Base-by-base conservation (phyloP, 129 eudicot species). In the Scalesia atractyloides region DNA sequence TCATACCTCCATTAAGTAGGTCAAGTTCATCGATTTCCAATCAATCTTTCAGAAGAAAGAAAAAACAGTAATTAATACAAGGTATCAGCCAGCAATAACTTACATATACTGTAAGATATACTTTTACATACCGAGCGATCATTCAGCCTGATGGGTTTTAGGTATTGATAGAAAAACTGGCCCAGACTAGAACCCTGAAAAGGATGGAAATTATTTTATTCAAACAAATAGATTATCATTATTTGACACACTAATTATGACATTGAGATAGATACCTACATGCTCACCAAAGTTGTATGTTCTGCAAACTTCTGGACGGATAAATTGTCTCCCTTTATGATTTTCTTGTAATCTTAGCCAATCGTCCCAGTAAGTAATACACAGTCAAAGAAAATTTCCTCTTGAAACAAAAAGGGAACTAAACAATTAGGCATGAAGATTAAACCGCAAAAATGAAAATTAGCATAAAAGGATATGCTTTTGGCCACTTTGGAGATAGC, bases 211-310 rank as follows among this genome's bases (percentile, higher is more conserved):
- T 19, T 19, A 11, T 24, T 58, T 20, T 58, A 22, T 58, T 9
- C 10, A 58, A 24, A 58, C 17, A 58, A 58, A 1, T 11, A 58
- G 39, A 11, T 58, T 58, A 58, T 58, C 39, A 24, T 13, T 58
- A 17, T 4, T 4, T 58, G 39, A 19, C 11, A 68, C 13, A 36
- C 11, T 37, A 54, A 13, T 19, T 39, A 34, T 34, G 47, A 14
- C 46, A 47, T 41, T 48, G 60, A 58, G 39, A 69, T 15, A 8
- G 37, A 73, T 70, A 76, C 96, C 43, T 88, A 94, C 98, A 84
- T 94, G 98, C 85, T 94, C 98, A 49, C 98, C 98, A 62, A 94
- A 94, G 79, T 94, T 94, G 76, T 94, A 94, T 16, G 98, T 94
- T 68, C 98, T 82, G 88, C 97, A 94, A 43, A 94, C 89, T 90